These are phyloP conservation scores for Trametes elegans DNA, from an alignment of 768 basidiomycete genomes.

Conservation along the genomic window DNA sequence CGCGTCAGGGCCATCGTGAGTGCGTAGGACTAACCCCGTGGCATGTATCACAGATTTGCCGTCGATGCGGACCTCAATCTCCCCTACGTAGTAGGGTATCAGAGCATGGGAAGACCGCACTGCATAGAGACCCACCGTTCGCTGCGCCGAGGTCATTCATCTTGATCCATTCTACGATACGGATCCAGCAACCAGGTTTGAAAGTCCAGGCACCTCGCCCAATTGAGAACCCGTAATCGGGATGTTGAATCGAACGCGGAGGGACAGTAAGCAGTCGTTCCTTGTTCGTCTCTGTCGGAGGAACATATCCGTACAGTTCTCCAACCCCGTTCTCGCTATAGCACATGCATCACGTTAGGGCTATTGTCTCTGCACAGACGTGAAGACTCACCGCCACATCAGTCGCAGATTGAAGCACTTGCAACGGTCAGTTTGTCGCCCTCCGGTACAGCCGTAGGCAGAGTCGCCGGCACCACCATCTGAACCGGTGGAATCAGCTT, in stretches of 20 bases:
- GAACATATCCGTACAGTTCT: conserved; percentile 72
- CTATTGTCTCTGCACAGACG: background rate
- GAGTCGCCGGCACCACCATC: conserved; percentile 56
- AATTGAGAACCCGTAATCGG: conserved; percentile 63
- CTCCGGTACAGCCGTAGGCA: conserved; percentile 68
- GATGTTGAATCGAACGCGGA: conserved; percentile 46
- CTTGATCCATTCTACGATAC: conserved; percentile 63
- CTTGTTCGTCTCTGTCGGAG: conserved; percentile 46
- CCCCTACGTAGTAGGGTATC: too few relatives aligned
- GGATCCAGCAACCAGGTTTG: conserved; percentile 52
- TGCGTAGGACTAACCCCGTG: conserved; percentile 47
- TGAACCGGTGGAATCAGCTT: conserved; percentile 17
- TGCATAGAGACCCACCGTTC: conserved; percentile 45
- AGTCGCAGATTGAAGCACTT: conserved; percentile 66
- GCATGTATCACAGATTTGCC: conserved; percentile 55
- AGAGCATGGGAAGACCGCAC: background rate
- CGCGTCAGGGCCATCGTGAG: conserved; percentile 32
- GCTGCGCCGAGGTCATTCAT: conserved; percentile 58
- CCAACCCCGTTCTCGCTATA: conserved; percentile 50
- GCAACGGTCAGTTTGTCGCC: conserved; percentile 58
- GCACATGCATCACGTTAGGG: background rate
- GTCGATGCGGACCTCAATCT: conserved; percentile 63
- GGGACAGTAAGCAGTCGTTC: conserved; percentile 45
- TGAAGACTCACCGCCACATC: conserved; percentile 64
- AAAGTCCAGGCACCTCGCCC: conserved; percentile 64